phyloP scores from a whole-genome alignment of 208 protist genomes.

The Giardia duodenalis region DNA sequence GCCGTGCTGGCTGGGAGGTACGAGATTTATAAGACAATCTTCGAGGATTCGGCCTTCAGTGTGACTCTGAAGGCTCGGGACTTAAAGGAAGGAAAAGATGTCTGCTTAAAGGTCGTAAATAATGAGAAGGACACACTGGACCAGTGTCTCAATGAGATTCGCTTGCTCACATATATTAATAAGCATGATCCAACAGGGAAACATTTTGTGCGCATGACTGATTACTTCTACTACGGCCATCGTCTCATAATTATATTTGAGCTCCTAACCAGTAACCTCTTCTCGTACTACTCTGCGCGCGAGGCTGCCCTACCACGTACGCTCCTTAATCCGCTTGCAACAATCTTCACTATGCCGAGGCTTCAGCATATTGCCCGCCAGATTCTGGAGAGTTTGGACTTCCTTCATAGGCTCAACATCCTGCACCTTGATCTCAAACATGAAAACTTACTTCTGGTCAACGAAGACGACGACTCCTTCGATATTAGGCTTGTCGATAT shows the following conservation, averaged over 20 bases:
- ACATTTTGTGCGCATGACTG: constrained; percentile 69
- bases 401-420: constrained; percentile 41
- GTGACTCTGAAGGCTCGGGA: constrained; percentile 57
- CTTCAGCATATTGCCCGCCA: constrained; percentile 34
- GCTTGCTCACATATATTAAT: constrained; percentile 72
- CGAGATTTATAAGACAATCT: neutral
- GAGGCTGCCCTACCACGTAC: neutral
- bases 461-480: neutral
- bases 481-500: constrained; percentile 58
- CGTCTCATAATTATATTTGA: constrained; percentile 42
- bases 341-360: constrained; percentile 29
- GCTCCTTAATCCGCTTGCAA: neutral
- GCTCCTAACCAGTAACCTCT: constrained; percentile 30
- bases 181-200: constrained; percentile 62
- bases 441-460: constrained; percentile 66
- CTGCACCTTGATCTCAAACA: constrained; percentile 86
- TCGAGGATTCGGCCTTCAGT: constrained; percentile 1
- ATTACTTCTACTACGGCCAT: constrained; percentile 70
- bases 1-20: neutral
- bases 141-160: constrained; percentile 82
- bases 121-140: constrained; percentile 89
- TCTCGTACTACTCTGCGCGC: neutral
- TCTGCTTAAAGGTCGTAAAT: constrained; percentile 89
- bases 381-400: neutral
- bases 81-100: constrained; percentile 58